These are phyloP conservation scores for Adenanthera pavonina DNA, from an alignment of 306 rosid genomes.

Conservation along the genomic window DNA sequence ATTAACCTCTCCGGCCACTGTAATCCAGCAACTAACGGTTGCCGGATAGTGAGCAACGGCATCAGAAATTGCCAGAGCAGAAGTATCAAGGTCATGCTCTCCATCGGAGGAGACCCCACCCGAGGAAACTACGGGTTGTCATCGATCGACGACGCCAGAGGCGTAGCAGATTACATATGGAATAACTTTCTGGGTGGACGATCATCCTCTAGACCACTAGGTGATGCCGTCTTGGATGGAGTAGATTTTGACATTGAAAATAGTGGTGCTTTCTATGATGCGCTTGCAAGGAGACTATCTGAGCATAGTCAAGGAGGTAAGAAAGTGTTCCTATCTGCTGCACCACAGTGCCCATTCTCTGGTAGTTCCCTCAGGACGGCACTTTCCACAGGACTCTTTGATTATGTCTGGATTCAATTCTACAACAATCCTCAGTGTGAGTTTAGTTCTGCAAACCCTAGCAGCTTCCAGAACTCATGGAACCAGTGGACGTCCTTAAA, in stretches of 20 bases:
- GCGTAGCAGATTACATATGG: constrained; percentile 44
- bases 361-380: constrained; percentile 14
- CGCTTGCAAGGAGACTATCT: neutral
- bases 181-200: constrained; percentile 50
- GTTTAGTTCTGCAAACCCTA: neutral
- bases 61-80: constrained; percentile 27
- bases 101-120: constrained; percentile 41
- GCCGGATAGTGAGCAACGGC: neutral
- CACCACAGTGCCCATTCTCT: constrained; percentile 45
- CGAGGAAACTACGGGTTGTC: constrained; percentile 24
- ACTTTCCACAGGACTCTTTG: constrained; percentile 36
- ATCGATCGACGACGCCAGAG: constrained; percentile 38
- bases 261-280: neutral
- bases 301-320: constrained; percentile 4
- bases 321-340: constrained; percentile 37
- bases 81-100: constrained; percentile 46
- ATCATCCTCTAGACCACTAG: constrained; percentile 47
- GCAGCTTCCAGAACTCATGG: too few species aligned
- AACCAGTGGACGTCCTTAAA: neutral
- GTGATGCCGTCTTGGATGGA: constrained; percentile 51
- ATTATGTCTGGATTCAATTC: neutral
- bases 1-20: constrained; percentile 54
- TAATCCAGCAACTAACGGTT: constrained; percentile 17
- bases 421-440: neutral
- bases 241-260: constrained; percentile 54